phyloP scores from a whole-genome alignment of 371 early-diverging fungal genomes.

The Mortierella sp. region DNA sequence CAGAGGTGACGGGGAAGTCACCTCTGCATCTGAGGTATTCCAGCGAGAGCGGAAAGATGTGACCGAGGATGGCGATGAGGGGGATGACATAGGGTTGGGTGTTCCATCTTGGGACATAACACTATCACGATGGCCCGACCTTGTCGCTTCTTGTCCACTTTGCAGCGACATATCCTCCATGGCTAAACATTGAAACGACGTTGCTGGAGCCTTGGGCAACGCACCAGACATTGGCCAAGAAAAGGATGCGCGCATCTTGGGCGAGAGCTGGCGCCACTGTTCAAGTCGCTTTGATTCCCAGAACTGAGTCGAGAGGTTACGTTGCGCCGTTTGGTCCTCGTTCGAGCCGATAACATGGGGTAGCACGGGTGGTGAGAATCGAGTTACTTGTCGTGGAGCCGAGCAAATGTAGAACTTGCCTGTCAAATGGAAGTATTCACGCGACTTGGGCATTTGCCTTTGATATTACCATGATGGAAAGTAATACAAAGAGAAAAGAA shows the following conservation, averaged over 20 bases:
- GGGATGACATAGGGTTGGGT: constrained; percentile 31
- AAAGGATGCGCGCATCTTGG: constrained; percentile 67
- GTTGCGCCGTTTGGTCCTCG: constrained; percentile 35
- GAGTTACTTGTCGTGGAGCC: constrained; percentile 76
- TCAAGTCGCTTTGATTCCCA: constrained; percentile 75
- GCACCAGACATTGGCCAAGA: constrained; percentile 81
- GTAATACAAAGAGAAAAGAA: not conserved
- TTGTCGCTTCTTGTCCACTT: constrained; percentile 7
- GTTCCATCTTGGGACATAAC: constrained; percentile 49
- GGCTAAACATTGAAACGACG: constrained; percentile 66
- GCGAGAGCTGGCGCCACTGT: constrained; percentile 67
- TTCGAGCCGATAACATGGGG: constrained; percentile 37
- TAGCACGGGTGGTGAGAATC: constrained; percentile 73
- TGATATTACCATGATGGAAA: not conserved
- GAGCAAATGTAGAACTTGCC: constrained; percentile 81
- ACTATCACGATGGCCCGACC: constrained; percentile 33
- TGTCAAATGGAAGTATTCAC: constrained; percentile 72
- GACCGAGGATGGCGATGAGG: constrained; percentile 46
- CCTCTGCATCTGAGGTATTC: constrained; percentile 17
- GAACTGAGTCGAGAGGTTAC: constrained; percentile 62
- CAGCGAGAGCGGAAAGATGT: constrained; percentile 47
- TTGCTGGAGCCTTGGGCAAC: constrained; percentile 54
- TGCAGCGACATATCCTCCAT: constrained; percentile 56
- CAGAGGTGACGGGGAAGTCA: constrained; percentile 10
- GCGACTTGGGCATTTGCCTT: constrained; percentile 77